Percentiles rank a stretch among this genome's conserved stretches.
These are phyloP conservation scores for Knufia petricola DNA, from an alignment of 2,329 filamentous ascomycete species.

Conservation along the genomic window DNA sequence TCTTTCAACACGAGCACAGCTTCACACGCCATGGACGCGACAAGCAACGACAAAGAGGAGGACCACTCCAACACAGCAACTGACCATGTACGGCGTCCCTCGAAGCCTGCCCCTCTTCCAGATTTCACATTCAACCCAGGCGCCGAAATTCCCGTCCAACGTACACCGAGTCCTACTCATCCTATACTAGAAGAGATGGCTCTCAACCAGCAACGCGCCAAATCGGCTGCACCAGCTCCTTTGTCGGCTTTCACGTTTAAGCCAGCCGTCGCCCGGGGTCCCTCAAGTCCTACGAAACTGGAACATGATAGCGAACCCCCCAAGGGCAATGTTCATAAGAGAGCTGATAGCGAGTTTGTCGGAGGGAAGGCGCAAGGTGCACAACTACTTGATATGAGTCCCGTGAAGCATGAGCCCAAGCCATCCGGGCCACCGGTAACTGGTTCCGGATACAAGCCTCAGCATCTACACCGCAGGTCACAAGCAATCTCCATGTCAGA, in stretches of 20 bases:
- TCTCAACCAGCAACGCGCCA: constrained; percentile 21
- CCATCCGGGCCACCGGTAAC: constrained; percentile 34
- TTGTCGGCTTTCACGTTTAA: constrained; percentile 22
- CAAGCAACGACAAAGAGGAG: constrained; percentile 11
- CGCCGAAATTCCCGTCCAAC: constrained; percentile 17
- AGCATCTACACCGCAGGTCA: constrained; percentile 76
- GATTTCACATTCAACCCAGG: constrained; percentile 25
- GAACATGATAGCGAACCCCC: constrained; percentile 11
- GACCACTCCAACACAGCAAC: neutral
- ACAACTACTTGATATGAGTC: constrained; percentile 31
- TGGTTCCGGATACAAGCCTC: constrained; percentile 50
- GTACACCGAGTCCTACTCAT: constrained; percentile 20
- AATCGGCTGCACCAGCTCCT: constrained; percentile 20
- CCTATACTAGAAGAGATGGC: constrained; percentile 25
- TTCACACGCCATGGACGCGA: neutral
- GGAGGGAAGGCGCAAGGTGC: constrained; percentile 46
- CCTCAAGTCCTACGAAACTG: constrained; percentile 22
- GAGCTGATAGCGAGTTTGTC: constrained; percentile 79
- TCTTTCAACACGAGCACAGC: constrained; percentile 18
- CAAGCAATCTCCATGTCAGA: constrained; percentile 76
- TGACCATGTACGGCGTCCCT: constrained; percentile 11
- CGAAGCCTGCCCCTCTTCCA: constrained; percentile 16
- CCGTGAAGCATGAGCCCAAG: constrained; percentile 27
- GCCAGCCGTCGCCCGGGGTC: constrained; percentile 11
- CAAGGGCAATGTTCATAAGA: constrained; percentile 47